Evolutionary conservation across 805 yeast species (phyloP), one percentile per base, ranked within the genome.

Genomic region (Metschnikowia henanensis): DNA sequence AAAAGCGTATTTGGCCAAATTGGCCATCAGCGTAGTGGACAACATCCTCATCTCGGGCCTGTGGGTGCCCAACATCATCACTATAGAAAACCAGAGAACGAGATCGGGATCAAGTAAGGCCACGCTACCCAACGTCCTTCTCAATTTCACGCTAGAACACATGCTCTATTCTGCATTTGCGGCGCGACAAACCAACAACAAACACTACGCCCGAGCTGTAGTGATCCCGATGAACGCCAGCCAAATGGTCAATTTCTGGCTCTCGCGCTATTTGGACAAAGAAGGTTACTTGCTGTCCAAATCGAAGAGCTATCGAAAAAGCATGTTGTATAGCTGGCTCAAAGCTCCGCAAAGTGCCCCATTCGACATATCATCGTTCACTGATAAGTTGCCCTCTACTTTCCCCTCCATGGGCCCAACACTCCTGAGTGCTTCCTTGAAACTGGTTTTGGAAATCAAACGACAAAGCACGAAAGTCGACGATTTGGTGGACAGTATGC

Each of bases 401-500:
- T 48, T 47, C 34, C 18, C 28, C 13, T 15, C 36, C 16, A 29
- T 44, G 37, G 35, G 38, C 25, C 7, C 44, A n/a, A 26, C 38
- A 10, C 37, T 31, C 12, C 41, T 47, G 43, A 45, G 47, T 8
- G 36, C 21, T 10, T 42, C 50, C 5, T 42, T 45, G 37, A 43
- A 37, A 31, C 40, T 17, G 21, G 40, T 34, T 6, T 36, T 40
- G 38, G 36, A 22, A n/a, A 35, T 50, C 19, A 39, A 30, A 5
- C 22, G 21, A 3, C 17, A 18, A 9, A 50, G 45, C 19, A 60
- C 58, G 17, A 83, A 83, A 56, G 76, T 77, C 33, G 91, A 84
- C 57, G 91, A 84, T 57, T 62, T 83, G 43, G 76, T 81, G 7
- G 91, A 84, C 57, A 71, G 84, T 0, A 62, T 83, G n/a, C 61